Evolutionary conservation across 2,329 filamentous ascomycete genomes (phyloP).

Genomic region (Alternaria brassicicola): DNA sequence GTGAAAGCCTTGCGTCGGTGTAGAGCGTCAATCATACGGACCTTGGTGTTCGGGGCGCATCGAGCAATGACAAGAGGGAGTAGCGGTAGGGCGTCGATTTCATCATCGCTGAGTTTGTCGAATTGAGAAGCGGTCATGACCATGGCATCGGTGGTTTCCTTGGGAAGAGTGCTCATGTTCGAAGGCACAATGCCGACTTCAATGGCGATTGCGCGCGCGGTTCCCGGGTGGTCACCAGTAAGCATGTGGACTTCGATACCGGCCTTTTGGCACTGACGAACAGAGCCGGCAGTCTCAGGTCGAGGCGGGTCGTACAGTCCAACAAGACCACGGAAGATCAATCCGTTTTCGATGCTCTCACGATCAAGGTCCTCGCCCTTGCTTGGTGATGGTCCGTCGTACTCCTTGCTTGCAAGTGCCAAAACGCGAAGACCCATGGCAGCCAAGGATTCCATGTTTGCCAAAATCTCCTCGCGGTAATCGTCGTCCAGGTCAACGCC

Average conservation of each 20-base stretch:
- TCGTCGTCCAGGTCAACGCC: slow-evolving; percentile 55
- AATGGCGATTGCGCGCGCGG: slow-evolving; percentile 54
- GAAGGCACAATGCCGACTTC: slow-evolving; percentile 53
- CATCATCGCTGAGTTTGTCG: slow-evolving; percentile 51
- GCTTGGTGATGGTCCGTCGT: slow-evolving; percentile 50
- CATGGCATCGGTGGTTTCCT: slow-evolving; percentile 34
- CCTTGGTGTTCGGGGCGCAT: slow-evolving; percentile 54
- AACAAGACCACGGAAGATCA: slow-evolving; percentile 77
- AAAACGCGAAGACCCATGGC: slow-evolving; percentile 72
- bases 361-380: slow-evolving; percentile 56
- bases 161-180: slow-evolving; percentile 48
- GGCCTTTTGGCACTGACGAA: slow-evolving; percentile 41
- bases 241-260: slow-evolving; percentile 56
- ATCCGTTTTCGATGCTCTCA: slow-evolving; percentile 66
- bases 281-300: slow-evolving; percentile 70
- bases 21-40: slow-evolving; percentile 53
- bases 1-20: slow-evolving; percentile 51
- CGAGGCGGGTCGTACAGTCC: slow-evolving; percentile 87
- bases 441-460: slow-evolving; percentile 71
- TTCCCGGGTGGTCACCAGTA: slow-evolving; percentile 54
- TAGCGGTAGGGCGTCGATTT: slow-evolving; percentile 49
- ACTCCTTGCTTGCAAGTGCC: slow-evolving; percentile 62
- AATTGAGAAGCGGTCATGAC: slow-evolving; percentile 49
- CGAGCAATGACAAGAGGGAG: slow-evolving; percentile 53
- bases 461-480: slow-evolving; percentile 62